Evolutionary conservation across 805 yeast genomes (phyloP), one percentile per base, ranked within the genome.

Genomic region (Hanseniaspora occidentalis): DNA sequence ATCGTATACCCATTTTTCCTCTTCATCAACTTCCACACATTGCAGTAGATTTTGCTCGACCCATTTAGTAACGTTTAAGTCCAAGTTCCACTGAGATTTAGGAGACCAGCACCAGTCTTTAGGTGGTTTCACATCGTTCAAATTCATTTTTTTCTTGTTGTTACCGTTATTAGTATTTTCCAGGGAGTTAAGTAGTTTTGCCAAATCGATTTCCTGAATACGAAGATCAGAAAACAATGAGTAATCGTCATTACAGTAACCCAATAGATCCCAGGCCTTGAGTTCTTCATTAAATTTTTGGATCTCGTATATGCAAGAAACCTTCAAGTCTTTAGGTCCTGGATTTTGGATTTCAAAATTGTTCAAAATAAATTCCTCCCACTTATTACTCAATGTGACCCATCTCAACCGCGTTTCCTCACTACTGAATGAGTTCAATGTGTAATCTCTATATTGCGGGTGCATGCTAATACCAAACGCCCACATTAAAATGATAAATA

Each of bases 1-100:
- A 56, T 84, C 95, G 55, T 84, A 84, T 16, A 83, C 89, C 95
- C 95, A 84, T 57, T 84, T 84, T 31, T 80, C 82, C 42, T 77
- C 86, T 22, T 71, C 64, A 58, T 84, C 94, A 17, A 82, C 65
- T 17, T 65, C 67, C 13, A 79, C 75, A 35, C 73, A 58, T 42
- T 72, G 79, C 22, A 50, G 43, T 38, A 71, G 61, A 40, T 73
- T 69, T 2, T 58, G 52, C 35, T 58, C 58, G 6, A 78, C 83
- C 95, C 95, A 84, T 2, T 50, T 57, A 20, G 62, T 60, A 0
- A 85, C 84, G 16, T 70, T 62, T 37, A 77, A 64, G 56, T 84
- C 94, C 36, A 83, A 52, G 8, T 58, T 60, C 95, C 95, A 84
- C 10, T 69, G 67, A 3, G 53, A 50, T 5, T 53, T 56, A 5